Evolutionary conservation across 2,329 filamentous ascomycete genomes (phyloP).

Genomic region (Acrocalymma vagum): DNA sequence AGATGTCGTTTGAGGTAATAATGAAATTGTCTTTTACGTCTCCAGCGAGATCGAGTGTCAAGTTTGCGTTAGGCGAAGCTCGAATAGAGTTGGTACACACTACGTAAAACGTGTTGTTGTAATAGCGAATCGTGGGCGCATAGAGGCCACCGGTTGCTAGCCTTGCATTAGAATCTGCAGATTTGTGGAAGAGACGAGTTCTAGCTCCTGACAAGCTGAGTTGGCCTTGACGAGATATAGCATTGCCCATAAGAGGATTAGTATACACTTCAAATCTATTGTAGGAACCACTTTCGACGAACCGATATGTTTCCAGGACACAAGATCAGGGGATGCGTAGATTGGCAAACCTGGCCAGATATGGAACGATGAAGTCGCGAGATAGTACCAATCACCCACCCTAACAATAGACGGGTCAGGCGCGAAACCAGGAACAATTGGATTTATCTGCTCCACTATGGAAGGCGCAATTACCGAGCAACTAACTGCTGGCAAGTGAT

Average conservation of each 20-base stretch:
- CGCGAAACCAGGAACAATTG: slow-evolving; percentile 58
- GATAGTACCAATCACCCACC: slow-evolving; percentile 55
- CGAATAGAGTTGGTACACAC: slow-evolving; percentile 23
- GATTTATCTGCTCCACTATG: too few species aligned
- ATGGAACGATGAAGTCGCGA: slow-evolving; percentile 60
- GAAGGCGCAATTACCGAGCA: too few species aligned
- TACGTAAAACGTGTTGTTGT: slow-evolving; percentile 24
- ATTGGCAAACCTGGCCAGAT: slow-evolving; percentile 61
- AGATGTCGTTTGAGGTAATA: slow-evolving; percentile 20
- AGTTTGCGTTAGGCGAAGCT: slow-evolving; percentile 47
- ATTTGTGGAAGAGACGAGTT: slow-evolving; percentile 47
- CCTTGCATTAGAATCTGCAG: slow-evolving; percentile 10
- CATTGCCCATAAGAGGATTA: slow-evolving; percentile 50
- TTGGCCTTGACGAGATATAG: slow-evolving; percentile 56
- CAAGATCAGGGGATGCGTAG: slow-evolving; percentile 58
- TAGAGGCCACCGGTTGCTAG: slow-evolving; percentile 27
- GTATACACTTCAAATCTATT: neutral
- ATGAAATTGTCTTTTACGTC: slow-evolving; percentile 49
- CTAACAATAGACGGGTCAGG: slow-evolving; percentile 56
- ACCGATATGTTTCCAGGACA: slow-evolving; percentile 56
- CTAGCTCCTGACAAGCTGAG: slow-evolving; percentile 57
- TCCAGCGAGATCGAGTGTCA: slow-evolving; percentile 51
- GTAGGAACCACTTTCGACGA: neutral
- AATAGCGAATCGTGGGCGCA: slow-evolving; percentile 23
- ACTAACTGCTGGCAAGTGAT: too few species aligned